Evolutionary conservation across 805 yeast genomes (phyloP), one percentile per base, ranked within the genome.

Genomic region (Candida michaelii): DNA sequence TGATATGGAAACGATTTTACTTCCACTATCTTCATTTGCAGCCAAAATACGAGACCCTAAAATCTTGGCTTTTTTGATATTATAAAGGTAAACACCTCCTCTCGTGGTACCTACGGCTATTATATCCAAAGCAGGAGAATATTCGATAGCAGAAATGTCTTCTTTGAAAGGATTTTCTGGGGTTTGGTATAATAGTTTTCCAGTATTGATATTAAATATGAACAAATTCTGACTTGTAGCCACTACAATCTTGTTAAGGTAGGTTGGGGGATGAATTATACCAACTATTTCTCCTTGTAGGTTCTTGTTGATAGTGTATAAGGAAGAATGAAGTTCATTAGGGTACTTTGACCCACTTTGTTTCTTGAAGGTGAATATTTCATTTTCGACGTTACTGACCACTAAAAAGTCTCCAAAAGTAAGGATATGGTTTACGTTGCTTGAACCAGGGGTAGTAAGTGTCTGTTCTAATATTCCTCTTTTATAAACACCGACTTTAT

Each of bases 121-220:
- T 5, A 85, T 65, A 60, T 93, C 97, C 48, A 93, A 73, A 0
- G 80, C 97, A 0, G 99, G 98, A 1, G 96, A 91, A 5, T 78
- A 62, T 56, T 84, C 90, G 10, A 88, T 73, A n/a, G 84, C 65
- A 1, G 95, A 76, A 16, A 93, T 70, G 27, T 77, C 80, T 19
- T 44, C 47, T 14, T 42, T 40, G 46, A 82, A 79, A 41, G 74
- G 80, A 18, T 66, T 63, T 15, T 54, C 65, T 9, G 63, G 58
- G 2, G 83, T 71, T 25, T 79, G 76, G 66, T 62, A 86, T 17
- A 93, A 53, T 18, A 82, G 55, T 59, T 84, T 88, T 1, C 89
- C 89, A 0, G 96, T 80, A 53, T 88, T 78, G 42, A 90, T 69
- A 56, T 93, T 95, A 63, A 75, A 77, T 19, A 95, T 65, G 39